Evolutionary conservation across 2,329 filamentous ascomycete species (phyloP), one percentile per base, ranked within the genome.

Genomic region (Rhexocercosporidium sp.): DNA sequence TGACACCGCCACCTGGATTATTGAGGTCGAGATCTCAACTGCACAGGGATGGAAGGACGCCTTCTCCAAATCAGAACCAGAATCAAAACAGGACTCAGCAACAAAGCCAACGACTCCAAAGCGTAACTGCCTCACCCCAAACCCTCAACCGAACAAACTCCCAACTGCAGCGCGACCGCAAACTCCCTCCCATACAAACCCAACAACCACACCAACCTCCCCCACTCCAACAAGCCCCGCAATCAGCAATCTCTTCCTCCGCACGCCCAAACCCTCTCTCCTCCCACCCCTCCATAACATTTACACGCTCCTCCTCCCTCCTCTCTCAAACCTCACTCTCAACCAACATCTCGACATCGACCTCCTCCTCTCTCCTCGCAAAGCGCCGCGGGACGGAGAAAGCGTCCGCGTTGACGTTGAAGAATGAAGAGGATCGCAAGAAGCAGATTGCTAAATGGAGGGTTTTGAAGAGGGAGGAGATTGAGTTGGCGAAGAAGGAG

Each of bases 371-470:
- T 3, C 81, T 87, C 34, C 81, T 87, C 9, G 81, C 84, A 25
- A 87, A 87, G 73, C 81, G 85, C 4, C 75, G 86, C 22, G 85
- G 85, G 7, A 78, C 77, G 29, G 81, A 84, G 61, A 82, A 81
- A 64, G 85, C 84, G 0, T 82, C 82, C 2, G 78, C 81, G 56
- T 80, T 88, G 12, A 64, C 59, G 18, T 56, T 71, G 4, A 69
- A 62, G 22, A 66, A 29, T 29, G 60, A 72, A 31, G 64, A 73
- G 12, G 68, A 71, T 12, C 37, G 47, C 56, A 72, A 68, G 65
- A 75, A 73, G 65, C 66, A 71, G 61, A 69, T 68, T 27, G 57
- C 68, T 25, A 71, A 71, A 56, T 75, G 72, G 74, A 66, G 74
- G 11, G 72, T 77, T 1, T 59, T 76, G 25, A 70, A 71, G 27